Evolutionary conservation across 1,139 yeast genomes (phyloP).

Genomic region (Torulaspora globosa): DNA sequence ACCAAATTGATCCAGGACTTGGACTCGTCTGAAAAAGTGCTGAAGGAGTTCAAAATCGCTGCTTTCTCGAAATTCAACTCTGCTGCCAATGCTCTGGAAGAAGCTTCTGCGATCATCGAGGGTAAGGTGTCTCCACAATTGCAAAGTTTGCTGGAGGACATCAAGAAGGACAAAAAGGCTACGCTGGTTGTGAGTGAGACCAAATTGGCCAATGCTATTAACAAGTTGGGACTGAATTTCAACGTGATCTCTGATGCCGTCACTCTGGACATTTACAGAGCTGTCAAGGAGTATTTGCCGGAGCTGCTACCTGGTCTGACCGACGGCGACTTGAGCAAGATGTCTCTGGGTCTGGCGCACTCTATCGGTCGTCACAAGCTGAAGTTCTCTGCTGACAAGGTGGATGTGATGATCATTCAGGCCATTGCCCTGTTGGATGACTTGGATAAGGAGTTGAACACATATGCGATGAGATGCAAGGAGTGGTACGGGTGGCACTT

Average conservation of each 20-base stretch:
- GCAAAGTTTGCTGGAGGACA: slow-evolving; percentile 68
- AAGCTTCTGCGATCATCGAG: slow-evolving; percentile 85
- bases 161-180: slow-evolving; percentile 84
- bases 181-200: slow-evolving; percentile 91
- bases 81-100: slow-evolving; percentile 95
- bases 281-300: slow-evolving; percentile 90
- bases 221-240: slow-evolving; percentile 85
- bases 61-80: slow-evolving; percentile 91
- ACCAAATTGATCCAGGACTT: slow-evolving; percentile 70
- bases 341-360: slow-evolving; percentile 96
- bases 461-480: slow-evolving; percentile 95
- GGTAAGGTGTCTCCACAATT: slow-evolving; percentile 89
- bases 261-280: slow-evolving; percentile 89
- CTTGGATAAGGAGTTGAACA: slow-evolving; percentile 93
- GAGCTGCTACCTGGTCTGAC: slow-evolving; percentile 90
- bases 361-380: slow-evolving; percentile 97
- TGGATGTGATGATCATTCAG: slow-evolving; percentile 97
- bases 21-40: slow-evolving; percentile 77
- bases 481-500: slow-evolving; percentile 99
- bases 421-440: slow-evolving; percentile 96
- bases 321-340: slow-evolving; percentile 78
- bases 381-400: slow-evolving; percentile 96
- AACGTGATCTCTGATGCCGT: slow-evolving; percentile 93
- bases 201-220: slow-evolving; percentile 92
- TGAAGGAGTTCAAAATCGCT: slow-evolving; percentile 77